Conservation (phyloP, 441 rosid species). For the Dalechampia spathulata region DNA sequence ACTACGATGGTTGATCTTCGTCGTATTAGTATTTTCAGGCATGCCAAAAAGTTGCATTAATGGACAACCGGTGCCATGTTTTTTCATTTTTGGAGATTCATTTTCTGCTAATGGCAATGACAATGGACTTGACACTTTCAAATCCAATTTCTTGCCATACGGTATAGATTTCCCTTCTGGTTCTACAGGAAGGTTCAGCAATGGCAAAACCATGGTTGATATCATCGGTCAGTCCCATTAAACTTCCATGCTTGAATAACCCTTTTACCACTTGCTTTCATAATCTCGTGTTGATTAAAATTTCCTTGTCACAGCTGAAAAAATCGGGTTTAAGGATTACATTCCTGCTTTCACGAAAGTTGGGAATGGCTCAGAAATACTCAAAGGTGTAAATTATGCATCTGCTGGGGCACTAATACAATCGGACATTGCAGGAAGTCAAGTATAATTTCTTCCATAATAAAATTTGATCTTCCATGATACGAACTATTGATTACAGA, state of each 20-base stretch:
- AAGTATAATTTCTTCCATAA: constrained; percentile 8
- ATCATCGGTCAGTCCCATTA: constrained; percentile 8
- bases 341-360: constrained; percentile 20
- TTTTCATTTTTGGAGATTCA: constrained; percentile 22
- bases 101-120: constrained; percentile 16
- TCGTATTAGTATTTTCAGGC: background rate
- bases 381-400: constrained; percentile 30
- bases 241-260: background rate
- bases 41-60: background rate
- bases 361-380: constrained; percentile 7
- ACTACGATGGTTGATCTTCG: background rate
- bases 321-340: constrained; percentile 20
- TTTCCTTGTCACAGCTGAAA: constrained; percentile 12
- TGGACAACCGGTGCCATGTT: constrained; percentile 14
- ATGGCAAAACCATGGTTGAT: constrained; percentile 18
- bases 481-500: too few relatives aligned
- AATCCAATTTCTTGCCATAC: constrained; percentile 14
- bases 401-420: constrained; percentile 21
- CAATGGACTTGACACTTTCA: constrained; percentile 3
- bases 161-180: constrained; percentile 17
- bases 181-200: constrained; percentile 20
- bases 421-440: constrained; percentile 15
- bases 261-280: background rate
- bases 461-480: too few relatives aligned
- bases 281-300: background rate